phyloP scores from a whole-genome alignment of 805 yeast genomes.

The Cyberlindnera mycetangii region DNA sequence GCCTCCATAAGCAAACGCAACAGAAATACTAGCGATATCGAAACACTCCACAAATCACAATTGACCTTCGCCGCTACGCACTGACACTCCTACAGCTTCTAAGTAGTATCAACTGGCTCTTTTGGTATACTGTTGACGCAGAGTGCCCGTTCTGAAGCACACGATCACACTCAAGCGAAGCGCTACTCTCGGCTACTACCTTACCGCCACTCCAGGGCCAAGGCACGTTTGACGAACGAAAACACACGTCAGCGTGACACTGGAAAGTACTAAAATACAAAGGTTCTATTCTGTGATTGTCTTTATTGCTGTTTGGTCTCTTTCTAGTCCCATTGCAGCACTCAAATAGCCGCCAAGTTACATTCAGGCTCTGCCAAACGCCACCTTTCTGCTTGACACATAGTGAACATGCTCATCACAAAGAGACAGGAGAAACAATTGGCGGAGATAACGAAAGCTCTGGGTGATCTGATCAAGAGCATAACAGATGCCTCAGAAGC shows the following conservation, averaged over 20 bases:
- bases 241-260: too few species aligned
- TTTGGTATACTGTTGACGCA: not conserved
- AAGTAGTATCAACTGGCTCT: not conserved
- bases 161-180: not conserved
- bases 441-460: conserved; percentile 28
- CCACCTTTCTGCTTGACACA: not conserved
- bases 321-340: too few species aligned
- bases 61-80: not conserved
- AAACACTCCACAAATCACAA: not conserved
- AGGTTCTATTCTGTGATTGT: too few species aligned
- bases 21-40: not conserved
- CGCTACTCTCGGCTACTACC: not conserved
- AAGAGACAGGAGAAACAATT: conserved; percentile 27
- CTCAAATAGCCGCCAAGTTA: not conserved
- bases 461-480: conserved; percentile 37
- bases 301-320: too few species aligned
- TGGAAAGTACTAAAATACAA: too few species aligned
- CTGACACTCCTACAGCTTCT: not conserved
- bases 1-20: not conserved
- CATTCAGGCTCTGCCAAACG: not conserved
- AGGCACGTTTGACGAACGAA: too few species aligned
- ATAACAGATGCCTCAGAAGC: conserved; percentile 36
- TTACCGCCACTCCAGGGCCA: not conserved
- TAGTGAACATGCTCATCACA: conserved; percentile 24
- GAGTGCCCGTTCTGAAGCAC: not conserved